A percentile compares a stretch with the other conserved stretches of the same genome.
phyloP scores from a whole-genome alignment of 768 basidiomycete species.

The Leccinum pellstonianum region DNA sequence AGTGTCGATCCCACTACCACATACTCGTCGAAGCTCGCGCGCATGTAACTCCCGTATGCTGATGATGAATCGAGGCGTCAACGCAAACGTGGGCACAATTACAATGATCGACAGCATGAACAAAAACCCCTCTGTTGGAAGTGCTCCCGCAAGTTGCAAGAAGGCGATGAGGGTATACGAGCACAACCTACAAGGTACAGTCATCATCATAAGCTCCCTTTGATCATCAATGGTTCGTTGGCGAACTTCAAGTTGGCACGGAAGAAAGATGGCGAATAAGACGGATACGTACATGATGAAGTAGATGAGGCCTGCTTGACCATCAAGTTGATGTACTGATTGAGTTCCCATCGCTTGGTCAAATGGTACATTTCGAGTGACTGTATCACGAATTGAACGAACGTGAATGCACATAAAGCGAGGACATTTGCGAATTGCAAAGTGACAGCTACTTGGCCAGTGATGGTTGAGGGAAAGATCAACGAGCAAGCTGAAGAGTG shows the following conservation, averaged over 20 bases:
- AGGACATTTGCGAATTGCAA: neutral
- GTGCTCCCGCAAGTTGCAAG: neutral
- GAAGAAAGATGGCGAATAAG: too few species aligned
- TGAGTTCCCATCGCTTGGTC: neutral
- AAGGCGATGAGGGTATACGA: rapidly evolving
- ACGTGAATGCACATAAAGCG: neutral
- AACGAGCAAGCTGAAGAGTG: neutral
- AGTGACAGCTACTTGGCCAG: too few species aligned
- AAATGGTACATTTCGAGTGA: neutral
- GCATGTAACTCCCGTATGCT: constrained; percentile 8
- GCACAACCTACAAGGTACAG: neutral
- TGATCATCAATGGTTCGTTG: too few species aligned
- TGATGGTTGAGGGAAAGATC: neutral
- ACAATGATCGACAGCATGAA: neutral
- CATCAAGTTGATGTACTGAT: too few species aligned
- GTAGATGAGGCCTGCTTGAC: neutral
- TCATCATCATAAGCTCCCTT: neutral
- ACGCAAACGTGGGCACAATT: neutral
- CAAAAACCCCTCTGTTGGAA: neutral
- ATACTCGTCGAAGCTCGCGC: constrained; percentile 56
- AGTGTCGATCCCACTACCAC: constrained; percentile 49
- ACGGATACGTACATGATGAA: neutral
- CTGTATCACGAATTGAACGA: neutral
- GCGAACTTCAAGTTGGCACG: too few species aligned
- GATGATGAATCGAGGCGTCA: constrained; percentile 50